Evolutionary conservation across 1,284 basidiomycete species (phyloP).

Genomic region (Ustilago curta): DNA sequence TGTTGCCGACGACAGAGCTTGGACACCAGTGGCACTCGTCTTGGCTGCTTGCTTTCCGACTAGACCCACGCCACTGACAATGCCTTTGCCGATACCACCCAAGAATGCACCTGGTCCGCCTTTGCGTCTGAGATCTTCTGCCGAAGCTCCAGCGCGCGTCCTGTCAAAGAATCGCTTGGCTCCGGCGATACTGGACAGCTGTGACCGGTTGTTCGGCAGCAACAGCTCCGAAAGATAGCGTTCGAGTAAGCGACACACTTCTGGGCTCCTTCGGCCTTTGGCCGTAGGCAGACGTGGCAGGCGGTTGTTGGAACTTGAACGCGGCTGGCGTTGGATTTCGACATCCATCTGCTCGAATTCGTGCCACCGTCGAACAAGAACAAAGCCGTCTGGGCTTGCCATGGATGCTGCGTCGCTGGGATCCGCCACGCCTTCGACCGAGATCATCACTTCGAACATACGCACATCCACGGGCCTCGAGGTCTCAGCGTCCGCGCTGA

Average conservation of each 20-base stretch:
- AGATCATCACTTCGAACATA: slow-evolving; percentile 63
- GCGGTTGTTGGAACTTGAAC: slow-evolving; percentile 38
- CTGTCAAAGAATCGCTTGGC: slow-evolving; percentile 63
- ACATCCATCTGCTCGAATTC: slow-evolving; percentile 63
- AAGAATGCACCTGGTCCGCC: slow-evolving; percentile 38
- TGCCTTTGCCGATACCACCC: slow-evolving; percentile 54
- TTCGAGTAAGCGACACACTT: slow-evolving; percentile 51
- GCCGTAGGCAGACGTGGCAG: slow-evolving; percentile 47
- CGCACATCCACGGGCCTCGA: slow-evolving; percentile 49
- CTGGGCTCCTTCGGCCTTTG: slow-evolving; percentile 48
- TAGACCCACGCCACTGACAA: slow-evolving; percentile 58
- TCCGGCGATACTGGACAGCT: slow-evolving; percentile 23
- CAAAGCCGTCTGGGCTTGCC: slow-evolving; percentile 57
- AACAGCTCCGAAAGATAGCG: slow-evolving; percentile 56
- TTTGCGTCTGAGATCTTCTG: slow-evolving; percentile 32
- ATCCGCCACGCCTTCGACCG: slow-evolving; percentile 52
- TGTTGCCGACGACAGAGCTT: slow-evolving; percentile 25
- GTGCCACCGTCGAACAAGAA: slow-evolving; percentile 61
- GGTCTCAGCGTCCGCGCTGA: slow-evolving; percentile 57
- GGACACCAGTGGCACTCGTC: slow-evolving; percentile 28
- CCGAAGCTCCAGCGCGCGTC: slow-evolving; percentile 55
- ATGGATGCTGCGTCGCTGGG: slow-evolving; percentile 13
- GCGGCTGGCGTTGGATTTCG: slow-evolving; percentile 54
- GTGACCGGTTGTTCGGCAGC: slow-evolving; percentile 23
- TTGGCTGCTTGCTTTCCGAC: slow-evolving; percentile 59